Base-by-base conservation (phyloP, 768 basidiomycete genomes). In the Pisolithus orientalis region DNA sequence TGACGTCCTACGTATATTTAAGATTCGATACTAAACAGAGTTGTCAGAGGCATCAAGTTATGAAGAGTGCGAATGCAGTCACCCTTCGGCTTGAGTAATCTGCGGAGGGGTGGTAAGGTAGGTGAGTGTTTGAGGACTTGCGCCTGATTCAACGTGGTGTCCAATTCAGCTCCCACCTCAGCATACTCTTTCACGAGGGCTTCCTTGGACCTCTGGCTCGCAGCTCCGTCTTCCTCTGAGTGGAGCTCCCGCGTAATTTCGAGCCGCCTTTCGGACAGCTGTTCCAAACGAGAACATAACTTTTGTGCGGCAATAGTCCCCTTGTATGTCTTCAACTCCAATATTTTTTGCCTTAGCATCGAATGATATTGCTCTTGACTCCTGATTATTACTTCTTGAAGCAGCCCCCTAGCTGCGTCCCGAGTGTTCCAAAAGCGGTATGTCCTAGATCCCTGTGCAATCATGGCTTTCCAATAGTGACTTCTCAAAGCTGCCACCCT, bases 161-260 rank as follows among this genome's bases (percentile, higher is more conserved):
- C 21, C 21, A 43, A 24, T 3, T 43, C 10, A 11, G 10, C 24
- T 43, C 25, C 25, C 24, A 43, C 11, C 13, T 43, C 11, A 13
- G 42, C 21, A 32, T 53, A 53, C 14, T 62, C 55, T 17, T 1
- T 13, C 40, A 54, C 53, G 17, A 62, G 62, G 0, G 49, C 52
- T 2, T 0, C 44, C 21, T 53, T 24, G 1, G 44, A 9, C 6
- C 16, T 13, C 5, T 24, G 14, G 0, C 57, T 45, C 5, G 53
- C 34, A 13, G 34, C 28, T 0, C 6, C 17, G 34, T 40, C 53
- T 49, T 24, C 59, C 49, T 62, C 58, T 21, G 32, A 21, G 29
- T n/a, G 25, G 9, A 62, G 42, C 39, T 46, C 46, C 6, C 13
- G 47, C 39, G 62, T 16, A 21, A 59, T 34, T 1, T 7, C 10